Base-by-base conservation (phyloP, 192 early-diverging fungal genomes). In the Podochytrium sp. region DNA sequence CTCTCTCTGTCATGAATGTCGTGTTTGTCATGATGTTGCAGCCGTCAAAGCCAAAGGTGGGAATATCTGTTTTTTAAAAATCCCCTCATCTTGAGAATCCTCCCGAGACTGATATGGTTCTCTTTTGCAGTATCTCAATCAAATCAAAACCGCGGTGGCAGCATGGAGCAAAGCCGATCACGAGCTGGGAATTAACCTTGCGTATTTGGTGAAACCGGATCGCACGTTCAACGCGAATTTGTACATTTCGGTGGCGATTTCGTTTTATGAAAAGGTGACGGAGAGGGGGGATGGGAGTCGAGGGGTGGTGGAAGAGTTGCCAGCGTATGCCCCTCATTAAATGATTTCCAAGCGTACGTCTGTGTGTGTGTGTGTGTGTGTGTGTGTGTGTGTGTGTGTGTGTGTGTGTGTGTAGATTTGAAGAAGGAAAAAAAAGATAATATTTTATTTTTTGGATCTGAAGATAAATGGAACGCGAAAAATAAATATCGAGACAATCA, bases 241-340 rank as follows among this genome's bases (percentile, higher is more conserved):
- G 29, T 69, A 34, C 40, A 33, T 51, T 16, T 51, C 66, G 2
- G 30, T 27, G 30, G 55, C 66, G 7, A 51, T 69, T 37, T 20
- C 51, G 35, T 55, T 69, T 34, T 69, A 69, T 55, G 66, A 69
- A 53, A 34, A 69, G 29, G 41, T 65, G 14, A 55, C 50, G 23
- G 18, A 37, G 20, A 18, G 30, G 5, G 66, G 50, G 51, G 23
- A 38, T 10, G 34, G 58, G 23, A 61, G 3, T 25, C 23, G 20
- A 18, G 33, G 39, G 7, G 27, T 65, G 0, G 27, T 12, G 18
- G 16, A 47, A 47, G 40, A 65, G 16, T 30, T 65, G 4, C 63
- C 63, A 29, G 25, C 63, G 27, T 65, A 65, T 43, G 25, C 58
- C 30, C 3, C 4, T 35, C 37, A 35, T 18, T 18, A 12, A 12